phyloP scores from a whole-genome alignment of 768 basidiomycete species.

The Serendipita sp. region DNA sequence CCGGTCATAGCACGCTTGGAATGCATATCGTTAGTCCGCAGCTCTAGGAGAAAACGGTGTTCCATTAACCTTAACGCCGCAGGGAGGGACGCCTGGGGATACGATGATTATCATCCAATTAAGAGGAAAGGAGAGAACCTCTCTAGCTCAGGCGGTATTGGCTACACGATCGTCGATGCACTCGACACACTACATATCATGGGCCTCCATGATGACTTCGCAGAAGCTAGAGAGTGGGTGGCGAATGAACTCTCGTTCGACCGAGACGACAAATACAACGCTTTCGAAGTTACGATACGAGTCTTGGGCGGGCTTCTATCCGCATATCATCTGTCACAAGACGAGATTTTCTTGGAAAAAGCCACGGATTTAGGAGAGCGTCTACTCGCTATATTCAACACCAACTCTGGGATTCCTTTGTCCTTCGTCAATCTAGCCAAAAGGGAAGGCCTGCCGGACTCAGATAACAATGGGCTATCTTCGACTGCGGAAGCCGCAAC shows the following conservation, averaged over 20 bases:
- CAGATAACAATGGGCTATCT: conserved; percentile 42
- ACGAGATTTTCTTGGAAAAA: conserved; percentile 59
- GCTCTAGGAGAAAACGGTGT: conserved; percentile 6
- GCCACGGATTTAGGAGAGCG: conserved; percentile 75
- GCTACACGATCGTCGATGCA: conserved; percentile 78
- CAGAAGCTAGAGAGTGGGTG: conserved; percentile 69
- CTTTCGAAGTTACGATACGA: conserved; percentile 92
- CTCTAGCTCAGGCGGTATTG: conserved; percentile 60
- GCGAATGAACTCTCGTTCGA: conserved; percentile 54
- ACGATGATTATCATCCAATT: conserved; percentile 85
- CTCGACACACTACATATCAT: conserved; percentile 84
- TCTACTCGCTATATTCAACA: conserved; percentile 71
- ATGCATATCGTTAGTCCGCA: conserved; percentile 50
- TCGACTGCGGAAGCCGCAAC: conserved; percentile 81
- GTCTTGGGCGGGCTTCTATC: conserved; percentile 81
- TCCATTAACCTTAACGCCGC: conserved; percentile 11
- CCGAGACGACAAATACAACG: conserved; percentile 61
- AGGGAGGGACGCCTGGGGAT: conserved; percentile 84
- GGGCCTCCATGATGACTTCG: conserved; percentile 66
- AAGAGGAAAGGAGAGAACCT: conserved; percentile 60
- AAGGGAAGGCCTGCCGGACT: conserved; percentile 42
- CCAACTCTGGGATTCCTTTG: conserved; percentile 65
- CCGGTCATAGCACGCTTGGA: conserved; percentile 58
- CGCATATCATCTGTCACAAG: conserved; percentile 59
- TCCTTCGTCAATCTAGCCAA: conserved; percentile 59